Evolutionary conservation across 139 green algal genomes (phyloP), one percentile per base, ranked within the genome.

Genomic region (Auxenochlorella pyrenoidosa): DNA sequence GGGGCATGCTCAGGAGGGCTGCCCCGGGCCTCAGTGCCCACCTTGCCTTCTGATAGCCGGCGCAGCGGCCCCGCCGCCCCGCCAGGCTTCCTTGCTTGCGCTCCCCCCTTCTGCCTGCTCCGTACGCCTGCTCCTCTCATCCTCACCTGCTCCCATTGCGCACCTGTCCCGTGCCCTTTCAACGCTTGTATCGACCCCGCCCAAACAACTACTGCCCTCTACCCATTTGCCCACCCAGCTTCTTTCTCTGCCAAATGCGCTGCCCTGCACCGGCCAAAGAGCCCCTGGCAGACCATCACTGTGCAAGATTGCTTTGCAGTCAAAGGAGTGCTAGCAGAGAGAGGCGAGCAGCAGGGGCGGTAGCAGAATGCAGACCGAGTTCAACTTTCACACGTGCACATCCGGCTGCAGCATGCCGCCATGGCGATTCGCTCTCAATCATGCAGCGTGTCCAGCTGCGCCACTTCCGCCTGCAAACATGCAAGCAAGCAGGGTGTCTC

Each of bases 391-490:
- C 60, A n/a, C n/a, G n/a, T n/a, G n/a, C n/a, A n/a, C n/a, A n/a
- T n/a, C n/a, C n/a, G 60, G 60, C 60, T 68, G 22, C 60, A 68
- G 24, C n/a, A 75, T 13, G 68, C 68, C 21, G n/a, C 30, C n/a
- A 40, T 16, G 28, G 68, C 68, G 32, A 3, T 75, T 12, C 5
- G 30, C 78, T 83, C 58, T 91, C 70, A 93, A 15, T 83, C 86
- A 40, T 92, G 91, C 43, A 93, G 59, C 5, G 82, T 80, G 41
- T 94, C 90, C 43, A 94, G 79, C n/a, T 89, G 86, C 36, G 40
- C 59, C 40, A 93, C 66, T 85, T 94, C 91, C 6, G 88, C 91
- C 88, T 92, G 78, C 88, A 82, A 2, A 6, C 59, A 59, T 15
- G 36, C 34, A 5, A 58, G 28, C 19, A 38, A 47, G 30, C 28